These are phyloP conservation scores for Yarrowia osloensis DNA, from an alignment of 805 yeast genomes.

Conservation along the genomic window DNA sequence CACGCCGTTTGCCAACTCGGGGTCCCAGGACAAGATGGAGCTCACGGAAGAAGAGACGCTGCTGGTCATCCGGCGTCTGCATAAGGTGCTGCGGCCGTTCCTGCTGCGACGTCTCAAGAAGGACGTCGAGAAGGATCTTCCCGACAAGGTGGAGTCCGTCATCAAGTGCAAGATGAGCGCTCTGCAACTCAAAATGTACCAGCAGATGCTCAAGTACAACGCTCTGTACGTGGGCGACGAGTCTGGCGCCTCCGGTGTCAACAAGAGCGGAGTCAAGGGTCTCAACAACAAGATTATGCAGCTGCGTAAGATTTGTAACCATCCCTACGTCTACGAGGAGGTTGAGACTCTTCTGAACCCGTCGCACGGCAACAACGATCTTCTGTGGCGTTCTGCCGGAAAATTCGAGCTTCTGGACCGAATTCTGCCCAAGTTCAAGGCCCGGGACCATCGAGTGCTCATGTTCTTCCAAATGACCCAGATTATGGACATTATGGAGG, in stretches of 20 bases:
- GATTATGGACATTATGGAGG: constrained; percentile 98
- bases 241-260: constrained; percentile 43
- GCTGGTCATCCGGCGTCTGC: constrained; percentile 90
- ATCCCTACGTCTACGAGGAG: constrained; percentile 94
- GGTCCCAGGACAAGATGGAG: constrained; percentile 91
- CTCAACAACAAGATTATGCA: constrained; percentile 96
- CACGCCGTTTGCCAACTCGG: constrained; percentile 97
- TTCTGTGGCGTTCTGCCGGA: constrained; percentile 92
- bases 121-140: constrained; percentile 95
- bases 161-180: constrained; percentile 91
- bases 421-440: constrained; percentile 80
- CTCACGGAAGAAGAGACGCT: constrained; percentile 94
- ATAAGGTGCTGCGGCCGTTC: constrained; percentile 93
- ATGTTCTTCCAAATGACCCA: constrained; percentile 98
- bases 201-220: constrained; percentile 87
- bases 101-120: constrained; percentile 90
- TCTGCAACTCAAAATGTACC: constrained; percentile 77
- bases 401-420: constrained; percentile 90
- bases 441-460: constrained; percentile 85
- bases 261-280: constrained; percentile 65
- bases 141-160: constrained; percentile 92
- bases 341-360: constrained; percentile 86
- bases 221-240: constrained; percentile 69
- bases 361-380: constrained; percentile 62
- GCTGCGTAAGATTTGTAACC: constrained; percentile 92